A percentile compares a stretch with the other conserved stretches of the same genome.
Conservation (phyloP, 1,284 basidiomycete genomes). For the Ganoderma lucidum region DNA sequence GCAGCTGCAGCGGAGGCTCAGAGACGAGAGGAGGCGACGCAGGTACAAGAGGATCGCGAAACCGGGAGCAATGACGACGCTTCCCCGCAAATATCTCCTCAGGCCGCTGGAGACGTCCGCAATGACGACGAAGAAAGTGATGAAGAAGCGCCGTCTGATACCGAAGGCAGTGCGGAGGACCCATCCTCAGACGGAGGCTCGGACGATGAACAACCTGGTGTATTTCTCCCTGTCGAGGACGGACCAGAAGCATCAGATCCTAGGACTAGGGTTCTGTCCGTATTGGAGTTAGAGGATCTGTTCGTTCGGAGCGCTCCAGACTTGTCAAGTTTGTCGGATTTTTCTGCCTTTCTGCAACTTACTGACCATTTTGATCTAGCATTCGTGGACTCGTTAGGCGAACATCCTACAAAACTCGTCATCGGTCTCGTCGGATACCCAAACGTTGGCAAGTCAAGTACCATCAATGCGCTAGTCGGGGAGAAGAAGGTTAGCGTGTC, state of each 20-base stretch:
- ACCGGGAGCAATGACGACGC: neutral
- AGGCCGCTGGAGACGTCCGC: constrained; percentile 47
- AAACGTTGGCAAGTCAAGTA: constrained; percentile 97
- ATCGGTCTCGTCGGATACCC: constrained; percentile 99
- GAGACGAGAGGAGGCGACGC: constrained; percentile 27
- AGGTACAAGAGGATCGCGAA: constrained; percentile 10
- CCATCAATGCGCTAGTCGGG: constrained; percentile 96
- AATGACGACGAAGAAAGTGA: constrained; percentile 43
- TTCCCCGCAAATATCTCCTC: constrained; percentile 11
- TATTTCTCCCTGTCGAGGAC: constrained; percentile 55
- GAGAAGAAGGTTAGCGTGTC: constrained; percentile 98
- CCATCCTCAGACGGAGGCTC: constrained; percentile 27
- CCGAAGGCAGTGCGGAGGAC: constrained; percentile 36
- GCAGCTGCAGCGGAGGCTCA: constrained; percentile 49
- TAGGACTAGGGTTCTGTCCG: constrained; percentile 84
- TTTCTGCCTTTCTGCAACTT: neutral
- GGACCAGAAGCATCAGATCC: constrained; percentile 64
- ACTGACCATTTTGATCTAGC: constrained; percentile 48
- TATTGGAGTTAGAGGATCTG: constrained; percentile 90
- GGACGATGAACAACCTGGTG: constrained; percentile 23
- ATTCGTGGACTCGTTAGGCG: constrained; percentile 71
- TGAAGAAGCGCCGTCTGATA: constrained; percentile 33
- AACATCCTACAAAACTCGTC: constrained; percentile 74
- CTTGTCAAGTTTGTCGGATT: constrained; percentile 63
- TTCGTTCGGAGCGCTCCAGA: constrained; percentile 84